phyloP scores from a whole-genome alignment of 345 rosid genomes.

The Gynandropsis gynandra region DNA sequence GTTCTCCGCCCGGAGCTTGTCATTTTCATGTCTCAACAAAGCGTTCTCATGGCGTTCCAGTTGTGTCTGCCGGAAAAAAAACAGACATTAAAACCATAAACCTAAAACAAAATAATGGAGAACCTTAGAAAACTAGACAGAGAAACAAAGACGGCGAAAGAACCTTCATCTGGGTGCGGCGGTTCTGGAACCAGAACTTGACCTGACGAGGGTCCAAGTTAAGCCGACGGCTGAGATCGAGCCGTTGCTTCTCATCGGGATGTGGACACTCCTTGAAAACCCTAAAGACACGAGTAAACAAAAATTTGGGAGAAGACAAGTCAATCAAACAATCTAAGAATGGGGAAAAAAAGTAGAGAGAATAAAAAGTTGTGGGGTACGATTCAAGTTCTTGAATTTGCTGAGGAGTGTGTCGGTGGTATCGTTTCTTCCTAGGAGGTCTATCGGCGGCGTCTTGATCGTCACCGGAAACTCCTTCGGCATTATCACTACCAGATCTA shows the following conservation, averaged over 20 bases:
- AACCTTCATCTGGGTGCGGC: conserved; percentile 96
- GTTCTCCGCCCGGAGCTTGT: conserved; percentile 82
- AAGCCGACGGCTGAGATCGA: conserved; percentile 68
- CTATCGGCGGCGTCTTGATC: conserved; percentile 67
- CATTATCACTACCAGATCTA: conserved; percentile 82
- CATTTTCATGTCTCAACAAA: conserved; percentile 75
- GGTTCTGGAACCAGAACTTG: conserved; percentile 92
- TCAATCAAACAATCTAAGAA: neutral
- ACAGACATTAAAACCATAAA: neutral
- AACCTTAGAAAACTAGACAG: neutral
- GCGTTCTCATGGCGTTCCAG: conserved; percentile 86
- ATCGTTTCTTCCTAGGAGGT: conserved; percentile 68
- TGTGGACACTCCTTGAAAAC: conserved; percentile 83
- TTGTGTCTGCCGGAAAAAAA: conserved; percentile 51
- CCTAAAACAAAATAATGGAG: neutral
- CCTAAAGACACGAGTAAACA: conserved; percentile 9
- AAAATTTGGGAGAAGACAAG: neutral
- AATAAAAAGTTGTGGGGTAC: conserved; percentile 31
- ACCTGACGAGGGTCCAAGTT: conserved; percentile 76
- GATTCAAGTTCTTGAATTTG: conserved; percentile 87
- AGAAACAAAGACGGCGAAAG: neutral
- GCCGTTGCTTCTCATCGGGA: conserved; percentile 84
- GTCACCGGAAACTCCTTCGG: conserved; percentile 74
- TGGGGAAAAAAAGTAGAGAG: neutral
- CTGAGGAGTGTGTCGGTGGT: conserved; percentile 88